These are phyloP conservation scores for Gracilaria caudata DNA, from an alignment of 23 red algal genomes.

Conservation along the genomic window DNA sequence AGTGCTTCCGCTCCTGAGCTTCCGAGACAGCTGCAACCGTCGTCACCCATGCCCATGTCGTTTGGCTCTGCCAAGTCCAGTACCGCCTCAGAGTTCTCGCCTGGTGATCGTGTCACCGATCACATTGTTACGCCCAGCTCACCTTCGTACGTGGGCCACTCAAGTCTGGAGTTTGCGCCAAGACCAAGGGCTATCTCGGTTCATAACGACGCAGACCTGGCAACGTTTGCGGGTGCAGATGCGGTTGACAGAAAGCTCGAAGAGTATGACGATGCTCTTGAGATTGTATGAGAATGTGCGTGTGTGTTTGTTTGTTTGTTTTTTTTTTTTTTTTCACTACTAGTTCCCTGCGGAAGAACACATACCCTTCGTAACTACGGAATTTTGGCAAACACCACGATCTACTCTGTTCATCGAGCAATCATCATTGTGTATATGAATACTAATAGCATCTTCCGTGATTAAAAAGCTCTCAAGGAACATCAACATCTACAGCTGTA, in stretches of 20 bases:
- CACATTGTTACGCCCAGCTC: not conserved
- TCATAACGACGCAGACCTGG: not conserved
- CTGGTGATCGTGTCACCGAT: not conserved
- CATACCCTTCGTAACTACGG: no score
- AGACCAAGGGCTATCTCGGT: not conserved
- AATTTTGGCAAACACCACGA: no score
- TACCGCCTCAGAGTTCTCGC: not conserved
- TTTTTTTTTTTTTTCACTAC: not conserved
- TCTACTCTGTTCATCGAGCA: not conserved
- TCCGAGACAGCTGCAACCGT: not conserved
- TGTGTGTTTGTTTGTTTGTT: not conserved
- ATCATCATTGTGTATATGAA: not conserved
- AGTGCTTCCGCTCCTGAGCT: not conserved
- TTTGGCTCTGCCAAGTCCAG: constrained; percentile 6
- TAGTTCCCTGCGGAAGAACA: no score
- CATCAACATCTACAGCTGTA: not conserved
- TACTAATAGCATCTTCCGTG: not conserved
- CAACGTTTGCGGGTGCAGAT: constrained; percentile 9
- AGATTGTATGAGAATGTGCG: constrained; percentile 7
- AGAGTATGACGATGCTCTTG: constrained; percentile 29
- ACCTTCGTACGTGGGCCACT: not conserved
- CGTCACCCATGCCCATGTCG: not conserved
- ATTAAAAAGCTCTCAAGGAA: not conserved
- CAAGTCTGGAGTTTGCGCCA: not conserved
- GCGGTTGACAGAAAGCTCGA: not conserved